Evolutionary conservation across 495 filamentous ascomycete species (phyloP).

Genomic region (Penicillium ochrochloron): DNA sequence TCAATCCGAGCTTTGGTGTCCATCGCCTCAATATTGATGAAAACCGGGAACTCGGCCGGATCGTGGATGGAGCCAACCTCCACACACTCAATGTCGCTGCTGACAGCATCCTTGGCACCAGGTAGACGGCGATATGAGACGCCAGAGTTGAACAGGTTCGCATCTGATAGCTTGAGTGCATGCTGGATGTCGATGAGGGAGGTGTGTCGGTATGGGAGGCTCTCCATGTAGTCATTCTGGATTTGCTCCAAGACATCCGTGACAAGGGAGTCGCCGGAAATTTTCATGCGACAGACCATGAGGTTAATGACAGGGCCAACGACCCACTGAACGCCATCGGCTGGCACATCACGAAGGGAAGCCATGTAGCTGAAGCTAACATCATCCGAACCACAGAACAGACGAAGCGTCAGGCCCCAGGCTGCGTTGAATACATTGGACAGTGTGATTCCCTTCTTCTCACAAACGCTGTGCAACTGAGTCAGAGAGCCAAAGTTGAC

Average conservation of each 20-base stretch:
- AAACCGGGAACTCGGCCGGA: constrained; percentile 60
- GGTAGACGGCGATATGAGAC: constrained; percentile 51
- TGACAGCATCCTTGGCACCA: constrained; percentile 21
- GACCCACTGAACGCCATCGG: constrained; percentile 50
- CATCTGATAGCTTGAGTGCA: constrained; percentile 43
- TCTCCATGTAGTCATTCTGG: constrained; percentile 56
- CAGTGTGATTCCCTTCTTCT: constrained; percentile 52
- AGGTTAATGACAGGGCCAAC: constrained; percentile 61
- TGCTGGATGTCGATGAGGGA: constrained; percentile 61
- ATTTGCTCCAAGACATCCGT: constrained; percentile 41
- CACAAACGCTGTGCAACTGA: constrained; percentile 48
- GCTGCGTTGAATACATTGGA: constrained; percentile 57
- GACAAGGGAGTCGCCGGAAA: constrained; percentile 32
- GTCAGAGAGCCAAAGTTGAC: constrained; percentile 36
- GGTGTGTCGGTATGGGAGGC: constrained; percentile 50
- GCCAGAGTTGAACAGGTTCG: constrained; percentile 49
- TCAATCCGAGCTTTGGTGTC: constrained; percentile 53
- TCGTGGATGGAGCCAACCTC: constrained; percentile 54
- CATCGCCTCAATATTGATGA: constrained; percentile 57
- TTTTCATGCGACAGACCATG: constrained; percentile 54
- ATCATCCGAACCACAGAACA: constrained; percentile 53
- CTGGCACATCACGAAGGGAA: constrained; percentile 54
- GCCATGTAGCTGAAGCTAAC: constrained; percentile 60
- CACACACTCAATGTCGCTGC: constrained; percentile 41
- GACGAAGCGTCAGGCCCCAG: constrained; percentile 57